Evolutionary conservation across 352 stramenopile genomes (phyloP).

Genomic region (Phytophthora sp.): DNA sequence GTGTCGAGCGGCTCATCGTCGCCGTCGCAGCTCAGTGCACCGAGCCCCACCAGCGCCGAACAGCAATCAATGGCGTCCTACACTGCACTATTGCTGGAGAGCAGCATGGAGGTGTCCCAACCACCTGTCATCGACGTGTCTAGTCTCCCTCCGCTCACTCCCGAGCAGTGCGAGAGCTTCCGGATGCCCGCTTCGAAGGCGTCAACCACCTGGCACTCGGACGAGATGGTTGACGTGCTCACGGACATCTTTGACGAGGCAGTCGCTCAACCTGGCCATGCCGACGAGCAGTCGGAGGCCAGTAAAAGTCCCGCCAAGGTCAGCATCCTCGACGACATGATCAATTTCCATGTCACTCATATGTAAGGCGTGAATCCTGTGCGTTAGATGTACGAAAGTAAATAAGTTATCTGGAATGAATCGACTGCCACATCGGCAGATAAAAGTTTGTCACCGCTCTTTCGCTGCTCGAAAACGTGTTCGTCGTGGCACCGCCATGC

Average conservation of each 20-base stretch:
- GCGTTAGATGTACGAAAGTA: slow-evolving; percentile 19
- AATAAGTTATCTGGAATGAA: slow-evolving; percentile 21
- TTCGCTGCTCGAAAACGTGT: slow-evolving; percentile 15
- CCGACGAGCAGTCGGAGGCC: slow-evolving; percentile 8
- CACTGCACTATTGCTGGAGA: slow-evolving; percentile 27
- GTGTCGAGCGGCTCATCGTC: slow-evolving; percentile 5
- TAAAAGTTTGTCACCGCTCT: slow-evolving; percentile 18
- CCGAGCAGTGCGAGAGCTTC: slow-evolving; percentile 7
- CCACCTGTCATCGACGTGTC: slow-evolving; percentile 23
- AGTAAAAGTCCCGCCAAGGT: slow-evolving; percentile 11
- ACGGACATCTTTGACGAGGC: slow-evolving; percentile 48
- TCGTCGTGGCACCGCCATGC: not conserved
- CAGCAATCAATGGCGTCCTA: slow-evolving; percentile 26
- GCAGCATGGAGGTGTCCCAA: slow-evolving; percentile 18
- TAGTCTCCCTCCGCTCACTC: slow-evolving; percentile 9
- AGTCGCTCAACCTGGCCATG: slow-evolving; percentile 9
- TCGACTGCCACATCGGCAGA: not conserved
- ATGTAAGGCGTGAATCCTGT: slow-evolving; percentile 17
- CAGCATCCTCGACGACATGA: slow-evolving; percentile 55
- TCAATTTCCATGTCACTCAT: slow-evolving; percentile 54
- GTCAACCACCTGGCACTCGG: slow-evolving; percentile 25
- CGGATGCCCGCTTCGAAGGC: slow-evolving; percentile 7
- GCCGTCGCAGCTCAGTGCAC: slow-evolving; percentile 9
- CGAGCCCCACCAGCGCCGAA: slow-evolving; percentile 30
- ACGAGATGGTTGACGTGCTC: slow-evolving; percentile 35